These are phyloP conservation scores for Blastobotrys serpentis DNA, from an alignment of 1,139 yeast genomes.

Conservation along the genomic window DNA sequence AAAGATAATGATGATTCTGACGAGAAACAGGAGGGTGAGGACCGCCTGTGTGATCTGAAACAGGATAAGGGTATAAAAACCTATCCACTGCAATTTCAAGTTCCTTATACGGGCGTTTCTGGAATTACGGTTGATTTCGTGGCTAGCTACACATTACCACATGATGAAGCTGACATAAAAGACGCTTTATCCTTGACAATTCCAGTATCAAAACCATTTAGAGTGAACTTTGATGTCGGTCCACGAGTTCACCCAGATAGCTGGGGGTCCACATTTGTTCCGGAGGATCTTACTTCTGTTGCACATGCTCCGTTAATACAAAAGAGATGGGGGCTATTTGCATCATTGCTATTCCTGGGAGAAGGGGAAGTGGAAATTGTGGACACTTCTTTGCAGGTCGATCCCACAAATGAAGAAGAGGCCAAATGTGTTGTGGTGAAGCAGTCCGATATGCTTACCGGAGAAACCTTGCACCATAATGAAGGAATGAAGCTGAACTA, in stretches of 20 bases:
- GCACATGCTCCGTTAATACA: slow-evolving; percentile 29
- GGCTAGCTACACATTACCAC: slow-evolving; percentile 31
- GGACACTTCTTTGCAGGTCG: slow-evolving; percentile 25
- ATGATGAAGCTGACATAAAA: slow-evolving; percentile 29
- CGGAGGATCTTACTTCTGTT: slow-evolving; percentile 22
- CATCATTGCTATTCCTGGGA: slow-evolving; percentile 30
- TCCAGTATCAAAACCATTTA: slow-evolving; percentile 36
- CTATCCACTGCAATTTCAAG: slow-evolving; percentile 22
- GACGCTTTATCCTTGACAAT: slow-evolving; percentile 29
- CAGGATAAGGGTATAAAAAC: slow-evolving; percentile 12
- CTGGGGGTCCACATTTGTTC: slow-evolving; percentile 41
- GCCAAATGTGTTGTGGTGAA: slow-evolving; percentile 24
- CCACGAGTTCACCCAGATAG: slow-evolving; percentile 35
- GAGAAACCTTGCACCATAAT: slow-evolving; percentile 29
- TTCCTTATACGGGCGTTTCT: slow-evolving; percentile 26
- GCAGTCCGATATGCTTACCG: slow-evolving; percentile 15
- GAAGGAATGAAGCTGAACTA: slow-evolving; percentile 28
- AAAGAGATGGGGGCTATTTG: slow-evolving; percentile 35
- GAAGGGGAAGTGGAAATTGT: slow-evolving; percentile 28
- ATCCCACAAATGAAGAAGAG: slow-evolving; percentile 21
- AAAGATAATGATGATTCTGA: background rate
- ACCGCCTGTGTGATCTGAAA: background rate
- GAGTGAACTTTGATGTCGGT: slow-evolving; percentile 36
- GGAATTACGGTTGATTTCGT: slow-evolving; percentile 30
- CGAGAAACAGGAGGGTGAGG: slow-evolving; percentile 2